Evolutionary conservation across 2,329 filamentous ascomycete genomes (phyloP).

Genomic region (Mycosphaerella sp.): DNA sequence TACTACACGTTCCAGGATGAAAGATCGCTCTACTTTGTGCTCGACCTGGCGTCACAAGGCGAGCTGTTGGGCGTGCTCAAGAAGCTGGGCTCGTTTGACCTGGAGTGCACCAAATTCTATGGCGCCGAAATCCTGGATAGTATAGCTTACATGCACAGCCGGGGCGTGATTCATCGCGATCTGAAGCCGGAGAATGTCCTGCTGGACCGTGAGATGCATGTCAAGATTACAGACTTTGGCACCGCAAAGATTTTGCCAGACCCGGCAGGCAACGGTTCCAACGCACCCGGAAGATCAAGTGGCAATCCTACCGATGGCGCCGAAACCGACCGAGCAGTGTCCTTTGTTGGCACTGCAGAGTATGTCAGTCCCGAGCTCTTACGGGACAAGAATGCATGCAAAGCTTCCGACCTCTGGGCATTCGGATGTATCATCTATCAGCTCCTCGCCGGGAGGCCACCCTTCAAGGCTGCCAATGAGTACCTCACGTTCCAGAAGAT

Average conservation of each 20-base stretch:
- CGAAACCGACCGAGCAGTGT: conserved; percentile 72
- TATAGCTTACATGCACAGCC: conserved; percentile 95
- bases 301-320: conserved; percentile 50
- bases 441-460: conserved; percentile 86
- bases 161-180: conserved; percentile 93
- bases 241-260: conserved; percentile 83
- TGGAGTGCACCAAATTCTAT: conserved; percentile 92
- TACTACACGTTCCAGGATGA: conserved; percentile 99
- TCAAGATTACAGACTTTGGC: conserved; percentile 98
- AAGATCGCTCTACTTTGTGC: conserved; percentile 88
- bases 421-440: conserved; percentile 99
- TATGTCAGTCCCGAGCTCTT: conserved; percentile 98
- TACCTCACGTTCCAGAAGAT: conserved; percentile 99
- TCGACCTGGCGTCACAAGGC: conserved; percentile 86
- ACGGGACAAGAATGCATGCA: conserved; percentile 94
- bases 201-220: conserved; percentile 89
- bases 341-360: conserved; percentile 95
- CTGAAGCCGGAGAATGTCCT: conserved; percentile 96
- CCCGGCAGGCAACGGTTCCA: conserved; percentile 36
- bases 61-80: conserved; percentile 90
- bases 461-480: conserved; percentile 93
- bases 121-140: conserved; percentile 92
- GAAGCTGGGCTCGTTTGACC: conserved; percentile 87
- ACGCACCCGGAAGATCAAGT: conserved; percentile 27
- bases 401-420: conserved; percentile 95